Evolutionary conservation across 2,329 filamentous ascomycete species (phyloP), one percentile per base, ranked within the genome.

Genomic region (Phoma sp.): DNA sequence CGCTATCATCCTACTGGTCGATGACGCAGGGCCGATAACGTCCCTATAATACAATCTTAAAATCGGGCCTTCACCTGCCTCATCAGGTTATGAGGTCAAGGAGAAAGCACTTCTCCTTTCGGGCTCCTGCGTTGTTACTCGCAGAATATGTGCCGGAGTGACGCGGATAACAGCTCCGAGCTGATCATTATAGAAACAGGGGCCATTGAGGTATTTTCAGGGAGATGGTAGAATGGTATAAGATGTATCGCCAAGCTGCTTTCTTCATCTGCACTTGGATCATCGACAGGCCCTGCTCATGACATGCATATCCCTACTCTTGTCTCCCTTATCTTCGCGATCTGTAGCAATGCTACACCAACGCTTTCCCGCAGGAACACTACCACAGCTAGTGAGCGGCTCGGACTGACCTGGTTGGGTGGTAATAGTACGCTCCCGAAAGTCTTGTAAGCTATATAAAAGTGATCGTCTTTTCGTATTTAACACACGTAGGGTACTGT

Each of bases 401-500:
- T 48, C 3, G 36, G 36, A 4, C 19, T 48, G 21, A 48, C 19
- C 3, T 48, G 37, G 45, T 10, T 40, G 36, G 45, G 45, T 13
- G 45, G 37, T 7, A 40, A 41, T 9, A 33, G 17, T 19, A 35
- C 36, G 8, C 29, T 48, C 15, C 37, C 45, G 1, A 48, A 48
- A 33, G 17, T 48, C 21, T 9, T 48, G 45, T 48, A 5, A 24
- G 41, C 24, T 19, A 0, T 6, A n/a, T 17, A 9, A 21, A 24
- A 5, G 13, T 2, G 13, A 27, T 27, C 4, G 19, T n/a, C 13
- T 15, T n/a, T 25, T n/a, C 6, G 2, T 31, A 10, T 51, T 60
- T 6, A 62, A 10, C 22, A 7, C 17, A 5, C 8, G 9, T 13
- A 70, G 68, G 24, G 53, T 69, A 8, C 52, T 69, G 4, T 69